Percentiles rank a stretch among this genome's conserved stretches.
Evolutionary conservation across 208 protist species (phyloP).

Genomic region (Polymyxa betae): DNA sequence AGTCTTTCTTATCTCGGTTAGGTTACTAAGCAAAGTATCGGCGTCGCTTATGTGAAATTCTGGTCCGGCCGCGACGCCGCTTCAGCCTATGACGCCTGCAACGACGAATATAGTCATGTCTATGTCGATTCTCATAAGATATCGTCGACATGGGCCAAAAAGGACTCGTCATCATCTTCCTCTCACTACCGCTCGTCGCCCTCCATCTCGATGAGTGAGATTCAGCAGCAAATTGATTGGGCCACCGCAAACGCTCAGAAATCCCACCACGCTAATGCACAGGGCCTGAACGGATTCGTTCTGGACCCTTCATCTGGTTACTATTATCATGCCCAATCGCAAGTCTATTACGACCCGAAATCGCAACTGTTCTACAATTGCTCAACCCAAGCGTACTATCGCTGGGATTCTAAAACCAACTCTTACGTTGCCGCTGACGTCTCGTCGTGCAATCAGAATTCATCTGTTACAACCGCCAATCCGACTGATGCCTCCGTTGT

Average conservation of each 20-base stretch:
- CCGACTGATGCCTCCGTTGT: not conserved
- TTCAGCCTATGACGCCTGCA: not conserved
- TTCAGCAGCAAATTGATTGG: slow-evolving; percentile 42
- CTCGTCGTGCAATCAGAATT: not conserved
- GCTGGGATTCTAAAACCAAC: not conserved
- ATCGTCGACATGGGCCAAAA: not conserved
- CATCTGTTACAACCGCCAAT: not conserved
- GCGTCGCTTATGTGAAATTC: slow-evolving; percentile 21
- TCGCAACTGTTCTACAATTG: slow-evolving; percentile 46
- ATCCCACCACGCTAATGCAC: not conserved
- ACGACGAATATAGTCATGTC: not conserved
- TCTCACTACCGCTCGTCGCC: not conserved
- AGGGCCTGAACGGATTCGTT: not conserved
- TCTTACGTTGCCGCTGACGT: not conserved
- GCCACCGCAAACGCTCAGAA: slow-evolving; percentile 30
- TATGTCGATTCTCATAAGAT: not conserved
- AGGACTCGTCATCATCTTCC: slow-evolving; percentile 12
- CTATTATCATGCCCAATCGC: not conserved
- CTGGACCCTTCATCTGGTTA: not conserved
- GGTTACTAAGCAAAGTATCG: slow-evolving; percentile 8
- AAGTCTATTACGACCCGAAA: slow-evolving; percentile 17
- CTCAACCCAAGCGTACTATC: not conserved
- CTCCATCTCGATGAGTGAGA: not conserved
- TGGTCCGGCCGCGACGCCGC: not conserved
- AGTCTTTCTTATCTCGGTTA: not conserved